Conservation (phyloP, 768 basidiomycete genomes). For the Harrya chromipes region DNA sequence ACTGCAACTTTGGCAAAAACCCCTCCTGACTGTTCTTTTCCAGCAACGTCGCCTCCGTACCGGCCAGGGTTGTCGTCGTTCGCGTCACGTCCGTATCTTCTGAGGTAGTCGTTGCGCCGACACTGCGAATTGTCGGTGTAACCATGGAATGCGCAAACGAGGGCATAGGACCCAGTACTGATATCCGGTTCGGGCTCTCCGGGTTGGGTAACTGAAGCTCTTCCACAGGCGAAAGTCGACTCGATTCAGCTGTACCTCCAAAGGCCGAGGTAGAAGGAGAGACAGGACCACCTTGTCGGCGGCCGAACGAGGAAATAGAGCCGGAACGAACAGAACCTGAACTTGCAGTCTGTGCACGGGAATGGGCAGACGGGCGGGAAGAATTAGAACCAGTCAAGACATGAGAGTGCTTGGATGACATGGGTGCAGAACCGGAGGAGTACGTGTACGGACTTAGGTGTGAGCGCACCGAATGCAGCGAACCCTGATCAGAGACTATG, state of each 20-base stretch:
- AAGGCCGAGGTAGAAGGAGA: constrained; percentile 55
- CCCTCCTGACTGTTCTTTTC: constrained; percentile 13
- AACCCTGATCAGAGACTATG: constrained; percentile 58
- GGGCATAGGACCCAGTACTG: constrained; percentile 33
- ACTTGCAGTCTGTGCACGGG: constrained; percentile 33
- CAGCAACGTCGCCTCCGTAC: constrained; percentile 9
- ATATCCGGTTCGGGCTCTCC: constrained; percentile 22
- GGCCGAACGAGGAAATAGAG: constrained; percentile 56
- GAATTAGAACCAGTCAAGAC: constrained; percentile 51
- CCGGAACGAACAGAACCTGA: constrained; percentile 44
- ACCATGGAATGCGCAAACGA: constrained; percentile 28
- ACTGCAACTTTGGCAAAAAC: constrained; percentile 7
- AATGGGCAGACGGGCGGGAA: constrained; percentile 49
- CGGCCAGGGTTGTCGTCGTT: constrained; percentile 21
- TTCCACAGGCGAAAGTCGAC: constrained; percentile 21
- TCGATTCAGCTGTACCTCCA: constrained; percentile 29
- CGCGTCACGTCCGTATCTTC: constrained; percentile 29
- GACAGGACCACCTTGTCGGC: constrained; percentile 32
- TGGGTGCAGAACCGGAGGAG: constrained; percentile 53
- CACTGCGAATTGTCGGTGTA: constrained; percentile 31
- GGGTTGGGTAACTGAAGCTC: constrained; percentile 15
- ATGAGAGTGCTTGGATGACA: constrained; percentile 42
- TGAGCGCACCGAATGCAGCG: constrained; percentile 62
- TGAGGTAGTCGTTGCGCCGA: constrained; percentile 31
- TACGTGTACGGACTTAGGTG: constrained; percentile 46